Conservation (phyloP, 208 protist genomes). For the Phytomonas francai region DNA sequence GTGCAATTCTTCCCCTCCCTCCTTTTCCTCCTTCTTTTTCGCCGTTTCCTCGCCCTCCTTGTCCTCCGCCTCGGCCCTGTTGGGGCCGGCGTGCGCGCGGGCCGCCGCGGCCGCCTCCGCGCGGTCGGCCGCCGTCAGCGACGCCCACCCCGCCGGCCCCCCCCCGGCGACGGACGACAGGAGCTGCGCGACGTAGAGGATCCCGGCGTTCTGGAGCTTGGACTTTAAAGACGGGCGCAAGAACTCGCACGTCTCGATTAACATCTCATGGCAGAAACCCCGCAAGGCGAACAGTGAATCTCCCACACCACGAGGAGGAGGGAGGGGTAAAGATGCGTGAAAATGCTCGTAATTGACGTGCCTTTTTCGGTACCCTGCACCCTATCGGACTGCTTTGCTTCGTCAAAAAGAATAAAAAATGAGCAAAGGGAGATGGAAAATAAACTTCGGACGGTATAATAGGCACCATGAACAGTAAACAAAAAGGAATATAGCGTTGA, state of each 20-base stretch:
- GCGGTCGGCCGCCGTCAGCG: neutral
- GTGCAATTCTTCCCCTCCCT: neutral
- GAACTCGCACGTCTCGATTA: conserved; percentile 36
- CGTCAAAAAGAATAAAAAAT: no score
- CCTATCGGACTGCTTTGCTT: no score
- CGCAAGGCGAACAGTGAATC: no score
- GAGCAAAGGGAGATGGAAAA: no score
- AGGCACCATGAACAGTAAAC: no score
- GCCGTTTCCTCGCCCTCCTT: neutral
- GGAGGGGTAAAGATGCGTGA: no score
- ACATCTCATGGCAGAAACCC: conserved; percentile 16
- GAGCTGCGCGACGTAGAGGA: conserved; percentile 39
- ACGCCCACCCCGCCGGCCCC: neutral
- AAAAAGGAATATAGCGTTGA: no score
- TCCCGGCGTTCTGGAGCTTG: conserved; percentile 60
- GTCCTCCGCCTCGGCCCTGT: neutral
- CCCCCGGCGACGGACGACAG: neutral
- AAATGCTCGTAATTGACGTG: no score
- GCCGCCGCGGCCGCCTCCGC: neutral
- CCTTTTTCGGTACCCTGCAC: no score
- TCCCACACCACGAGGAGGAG: no score
- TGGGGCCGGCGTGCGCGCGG: neutral
- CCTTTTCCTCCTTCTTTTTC: neutral
- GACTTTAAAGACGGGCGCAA: conserved; percentile 47
- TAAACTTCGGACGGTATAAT: no score